Conservation (phyloP, 139 green algal genomes). For the Gonium pectorale region DNA sequence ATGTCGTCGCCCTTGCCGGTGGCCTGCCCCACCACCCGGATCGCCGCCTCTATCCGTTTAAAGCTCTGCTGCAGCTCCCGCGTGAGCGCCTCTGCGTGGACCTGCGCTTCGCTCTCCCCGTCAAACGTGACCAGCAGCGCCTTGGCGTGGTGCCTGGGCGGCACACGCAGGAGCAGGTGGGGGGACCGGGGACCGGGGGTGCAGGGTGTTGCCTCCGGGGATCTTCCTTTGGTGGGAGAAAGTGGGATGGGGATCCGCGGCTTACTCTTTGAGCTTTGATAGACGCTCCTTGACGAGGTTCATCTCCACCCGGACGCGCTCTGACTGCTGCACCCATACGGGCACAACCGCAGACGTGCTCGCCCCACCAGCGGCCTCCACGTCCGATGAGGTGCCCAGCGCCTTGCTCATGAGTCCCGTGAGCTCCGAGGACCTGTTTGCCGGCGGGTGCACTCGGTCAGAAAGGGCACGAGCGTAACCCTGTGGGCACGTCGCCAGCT, state of each 20-base stretch:
- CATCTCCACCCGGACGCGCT: conserved; percentile 67
- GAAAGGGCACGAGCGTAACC: too few species aligned
- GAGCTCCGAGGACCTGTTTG: too few species aligned
- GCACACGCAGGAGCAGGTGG: too few species aligned
- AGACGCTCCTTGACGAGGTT: conserved; percentile 64
- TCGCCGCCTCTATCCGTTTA: conserved; percentile 63
- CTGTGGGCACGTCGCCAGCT: too few species aligned
- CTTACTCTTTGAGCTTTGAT: conserved; percentile 69
- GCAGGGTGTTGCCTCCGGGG: too few species aligned
- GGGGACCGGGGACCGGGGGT: too few species aligned
- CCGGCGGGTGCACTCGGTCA: too few species aligned
- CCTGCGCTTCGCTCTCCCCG: conserved; percentile 49
- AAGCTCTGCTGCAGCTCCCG: conserved; percentile 65
- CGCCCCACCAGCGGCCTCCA: conserved; percentile 51
- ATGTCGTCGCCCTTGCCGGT: conserved; percentile 5
- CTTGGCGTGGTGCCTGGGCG: conserved; percentile 68
- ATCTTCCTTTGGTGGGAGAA: too few species aligned
- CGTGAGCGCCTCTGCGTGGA: conserved; percentile 62
- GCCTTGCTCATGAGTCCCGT: conserved; percentile 68
- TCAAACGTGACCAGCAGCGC: conserved; percentile 72
- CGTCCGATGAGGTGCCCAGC: conserved; percentile 53
- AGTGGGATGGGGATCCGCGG: not conserved
- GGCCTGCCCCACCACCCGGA: conserved; percentile 50
- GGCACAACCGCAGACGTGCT: conserved; percentile 42
- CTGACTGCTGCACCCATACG: conserved; percentile 64